These are phyloP conservation scores for Neurospora sp. DNA, from an alignment of 2,329 filamentous ascomycete species.

Conservation along the genomic window DNA sequence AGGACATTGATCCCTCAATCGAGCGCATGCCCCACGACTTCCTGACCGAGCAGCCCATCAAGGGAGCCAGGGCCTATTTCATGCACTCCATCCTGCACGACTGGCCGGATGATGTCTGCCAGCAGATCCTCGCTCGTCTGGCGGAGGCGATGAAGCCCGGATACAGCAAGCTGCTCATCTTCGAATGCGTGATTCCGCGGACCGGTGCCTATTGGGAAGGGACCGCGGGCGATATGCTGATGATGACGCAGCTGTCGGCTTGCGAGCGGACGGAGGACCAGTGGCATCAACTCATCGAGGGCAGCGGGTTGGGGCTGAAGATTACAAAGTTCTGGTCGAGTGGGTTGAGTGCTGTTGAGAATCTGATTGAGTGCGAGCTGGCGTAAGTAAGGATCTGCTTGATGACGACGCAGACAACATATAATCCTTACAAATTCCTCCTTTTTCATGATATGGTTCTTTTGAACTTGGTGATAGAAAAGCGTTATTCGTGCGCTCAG, in stretches of 20 bases:
- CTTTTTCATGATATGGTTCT: not conserved
- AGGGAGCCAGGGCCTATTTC: slow-evolving; percentile 27
- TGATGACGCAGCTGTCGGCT: slow-evolving; percentile 16
- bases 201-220: slow-evolving; percentile 8
- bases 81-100: slow-evolving; percentile 29
- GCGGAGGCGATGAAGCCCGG: slow-evolving; percentile 22
- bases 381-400: not conserved
- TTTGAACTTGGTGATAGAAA: not conserved
- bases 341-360: slow-evolving; percentile 9
- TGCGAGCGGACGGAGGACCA: slow-evolving; percentile 11
- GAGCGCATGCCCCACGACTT: slow-evolving; percentile 18
- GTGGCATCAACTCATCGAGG: slow-evolving; percentile 9
- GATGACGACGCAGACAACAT: not conserved
- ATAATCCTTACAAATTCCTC: not conserved
- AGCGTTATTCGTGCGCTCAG: not conserved
- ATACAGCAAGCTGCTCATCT: slow-evolving; percentile 21
- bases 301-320: slow-evolving; percentile 6
- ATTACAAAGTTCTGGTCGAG: slow-evolving; percentile 11
- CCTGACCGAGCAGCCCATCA: slow-evolving; percentile 18
- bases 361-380: slow-evolving; percentile 12
- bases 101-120: slow-evolving; percentile 24
- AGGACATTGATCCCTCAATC: slow-evolving; percentile 13
- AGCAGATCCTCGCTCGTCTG: slow-evolving; percentile 24
- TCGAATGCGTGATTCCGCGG: slow-evolving; percentile 14
- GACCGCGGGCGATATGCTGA: slow-evolving; percentile 14